Evolutionary conservation across 495 filamentous ascomycete species (phyloP).

Genomic region (Astrothelium macrocarpum): DNA sequence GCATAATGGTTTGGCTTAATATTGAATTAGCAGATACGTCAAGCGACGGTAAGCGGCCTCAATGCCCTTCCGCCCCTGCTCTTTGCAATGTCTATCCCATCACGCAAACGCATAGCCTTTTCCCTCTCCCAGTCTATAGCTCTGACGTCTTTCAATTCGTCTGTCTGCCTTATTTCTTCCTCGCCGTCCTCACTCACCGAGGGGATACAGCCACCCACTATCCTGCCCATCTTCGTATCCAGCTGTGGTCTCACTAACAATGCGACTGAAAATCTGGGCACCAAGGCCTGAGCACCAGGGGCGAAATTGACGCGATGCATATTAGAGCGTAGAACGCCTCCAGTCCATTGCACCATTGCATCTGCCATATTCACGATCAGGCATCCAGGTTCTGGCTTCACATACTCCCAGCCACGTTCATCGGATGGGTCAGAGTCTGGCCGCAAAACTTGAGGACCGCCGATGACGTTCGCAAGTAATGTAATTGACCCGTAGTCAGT

Average conservation of each 20-base stretch:
- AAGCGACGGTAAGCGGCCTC: neutral
- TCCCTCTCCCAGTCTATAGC: slow-evolving; percentile 1
- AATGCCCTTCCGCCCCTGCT: slow-evolving; percentile 2
- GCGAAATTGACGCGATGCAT: slow-evolving; percentile 54
- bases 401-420: slow-evolving; percentile 42
- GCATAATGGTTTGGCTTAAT: no score
- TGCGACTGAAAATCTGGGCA: neutral
- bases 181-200: neutral
- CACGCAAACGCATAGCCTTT: neutral
- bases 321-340: slow-evolving; percentile 49
- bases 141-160: neutral
- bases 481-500: slow-evolving; percentile 1
- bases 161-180: neutral
- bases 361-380: slow-evolving; percentile 59
- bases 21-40: neutral
- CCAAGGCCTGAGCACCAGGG: slow-evolving; percentile 41
- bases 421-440: slow-evolving; percentile 20
- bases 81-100: neutral
- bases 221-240: slow-evolving; percentile 2
- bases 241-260: neutral
- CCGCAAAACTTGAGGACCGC: slow-evolving; percentile 48
- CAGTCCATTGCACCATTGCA: slow-evolving; percentile 53
- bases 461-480: slow-evolving; percentile 39
- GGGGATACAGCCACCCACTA: neutral
- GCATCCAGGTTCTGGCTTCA: slow-evolving; percentile 47